Conservation (phyloP, 768 basidiomycete genomes). For the Symmetrospora coprosmae region DNA sequence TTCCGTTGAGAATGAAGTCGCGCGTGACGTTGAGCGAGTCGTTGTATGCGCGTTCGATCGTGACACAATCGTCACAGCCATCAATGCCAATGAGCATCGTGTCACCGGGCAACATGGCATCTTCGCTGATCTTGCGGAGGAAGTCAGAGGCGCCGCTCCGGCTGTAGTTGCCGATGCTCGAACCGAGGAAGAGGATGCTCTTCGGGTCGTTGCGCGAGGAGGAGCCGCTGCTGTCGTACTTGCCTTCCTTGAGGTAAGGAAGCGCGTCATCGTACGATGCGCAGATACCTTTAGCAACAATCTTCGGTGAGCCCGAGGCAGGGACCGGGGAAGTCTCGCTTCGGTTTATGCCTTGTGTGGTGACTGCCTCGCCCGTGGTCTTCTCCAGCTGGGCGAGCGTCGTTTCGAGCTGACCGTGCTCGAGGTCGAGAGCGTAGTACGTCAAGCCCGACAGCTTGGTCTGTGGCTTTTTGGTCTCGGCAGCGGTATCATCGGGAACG, state of each 20-base stretch:
- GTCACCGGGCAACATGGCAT: slow-evolving; percentile 42
- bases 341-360: slow-evolving; percentile 4
- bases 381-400: slow-evolving; percentile 53
- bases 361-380: slow-evolving; percentile 27
- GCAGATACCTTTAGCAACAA: slow-evolving; percentile 67
- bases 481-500: too few species aligned
- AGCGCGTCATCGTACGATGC: slow-evolving; percentile 85
- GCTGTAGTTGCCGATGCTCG: slow-evolving; percentile 77
- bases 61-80: slow-evolving; percentile 54
- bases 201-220: slow-evolving; percentile 22
- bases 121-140: slow-evolving; percentile 43
- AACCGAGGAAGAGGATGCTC: slow-evolving; percentile 70
- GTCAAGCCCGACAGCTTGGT: slow-evolving; percentile 29
- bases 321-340: too few species aligned
- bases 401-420: slow-evolving; percentile 67
- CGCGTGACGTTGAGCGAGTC: slow-evolving; percentile 41
- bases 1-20: slow-evolving; percentile 32
- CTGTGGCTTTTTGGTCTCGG: too few species aligned
- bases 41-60: slow-evolving; percentile 75
- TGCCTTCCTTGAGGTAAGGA: slow-evolving; percentile 45
- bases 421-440: slow-evolving; percentile 52
- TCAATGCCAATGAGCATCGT: slow-evolving; percentile 84
- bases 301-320: slow-evolving; percentile 50
- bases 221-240: slow-evolving; percentile 7
- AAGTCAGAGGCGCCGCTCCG: slow-evolving; percentile 57